These are phyloP conservation scores for Suillus plorans DNA, from an alignment of 768 basidiomycete genomes.

Conservation along the genomic window DNA sequence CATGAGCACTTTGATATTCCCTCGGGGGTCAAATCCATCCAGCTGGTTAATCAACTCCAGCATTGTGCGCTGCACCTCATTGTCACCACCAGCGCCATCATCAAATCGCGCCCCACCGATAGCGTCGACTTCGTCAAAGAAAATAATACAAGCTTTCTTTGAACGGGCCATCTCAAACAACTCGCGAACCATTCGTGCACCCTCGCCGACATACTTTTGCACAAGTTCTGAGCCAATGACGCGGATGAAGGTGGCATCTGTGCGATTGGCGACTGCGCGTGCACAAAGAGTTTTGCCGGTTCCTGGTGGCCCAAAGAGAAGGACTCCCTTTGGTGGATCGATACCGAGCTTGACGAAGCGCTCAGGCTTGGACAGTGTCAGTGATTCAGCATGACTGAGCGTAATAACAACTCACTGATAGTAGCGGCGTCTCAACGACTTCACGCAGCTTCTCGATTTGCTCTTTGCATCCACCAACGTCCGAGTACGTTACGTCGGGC, in stretches of 20 bases:
- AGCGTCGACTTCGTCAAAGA: conserved; percentile 98
- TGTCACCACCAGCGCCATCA: conserved; percentile 98
- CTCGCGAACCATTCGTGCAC: conserved; percentile 97
- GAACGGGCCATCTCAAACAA: conserved; percentile 98
- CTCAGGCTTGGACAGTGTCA: conserved; percentile 74
- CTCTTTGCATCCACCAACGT: conserved; percentile 98
- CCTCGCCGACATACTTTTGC: conserved; percentile 99
- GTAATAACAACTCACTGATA: conserved; percentile 64
- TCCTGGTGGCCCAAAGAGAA: conserved; percentile 93
- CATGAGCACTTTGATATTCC: conserved; percentile 99
- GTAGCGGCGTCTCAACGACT: conserved; percentile 94
- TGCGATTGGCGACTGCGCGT: conserved; percentile 96
- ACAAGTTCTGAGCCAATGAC: conserved; percentile 99
- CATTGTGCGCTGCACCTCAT: conserved; percentile 99
- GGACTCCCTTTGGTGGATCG: conserved; percentile 97
- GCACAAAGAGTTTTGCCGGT: conserved; percentile 99
- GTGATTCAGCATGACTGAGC: conserved; percentile 1
- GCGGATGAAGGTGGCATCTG: conserved; percentile 98
- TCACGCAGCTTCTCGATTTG: conserved; percentile 99
- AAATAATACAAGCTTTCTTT: conserved; percentile 99
- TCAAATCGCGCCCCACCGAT: conserved; percentile 98
- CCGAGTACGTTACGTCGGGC: conserved; percentile 96
- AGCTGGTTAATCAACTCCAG: conserved; percentile 98
- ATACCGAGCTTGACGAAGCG: conserved; percentile 97
- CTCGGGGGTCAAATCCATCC: conserved; percentile 97